phyloP scores from a whole-genome alignment of 2,329 filamentous ascomycete genomes.

The Hirsutella minnesotensis region DNA sequence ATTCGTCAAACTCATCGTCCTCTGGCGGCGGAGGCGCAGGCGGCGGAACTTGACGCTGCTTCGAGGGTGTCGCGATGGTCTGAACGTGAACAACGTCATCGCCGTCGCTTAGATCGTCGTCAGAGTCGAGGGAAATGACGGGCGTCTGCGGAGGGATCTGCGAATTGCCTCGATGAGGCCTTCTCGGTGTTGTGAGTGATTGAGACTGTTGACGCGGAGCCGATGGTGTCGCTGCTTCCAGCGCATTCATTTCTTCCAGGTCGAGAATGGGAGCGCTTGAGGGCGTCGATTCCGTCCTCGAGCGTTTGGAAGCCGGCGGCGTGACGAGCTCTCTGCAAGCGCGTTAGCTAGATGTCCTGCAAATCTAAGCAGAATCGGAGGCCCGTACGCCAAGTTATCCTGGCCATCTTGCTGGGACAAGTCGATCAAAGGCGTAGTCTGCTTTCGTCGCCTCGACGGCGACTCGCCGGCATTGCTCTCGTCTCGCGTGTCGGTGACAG shows the following conservation, averaged over 20 bases:
- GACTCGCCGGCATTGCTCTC: not conserved
- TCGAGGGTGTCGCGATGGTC: not conserved
- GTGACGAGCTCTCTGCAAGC: conserved; percentile 19
- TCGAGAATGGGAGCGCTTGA: conserved; percentile 8
- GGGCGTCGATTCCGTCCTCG: conserved; percentile 13
- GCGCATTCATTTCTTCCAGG: conserved; percentile 6
- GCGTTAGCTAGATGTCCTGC: not conserved
- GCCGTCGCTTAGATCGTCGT: conserved; percentile 10
- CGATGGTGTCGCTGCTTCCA: conserved; percentile 12
- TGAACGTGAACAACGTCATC: conserved; percentile 1
- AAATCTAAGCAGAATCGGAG: not conserved
- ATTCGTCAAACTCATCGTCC: conserved; percentile 33
- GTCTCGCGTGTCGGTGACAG: too few relatives aligned
- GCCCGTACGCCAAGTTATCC: not conserved
- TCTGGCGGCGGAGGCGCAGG: conserved; percentile 1
- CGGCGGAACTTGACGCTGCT: not conserved
- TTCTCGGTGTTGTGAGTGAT: conserved; percentile 3
- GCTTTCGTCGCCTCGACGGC: not conserved
- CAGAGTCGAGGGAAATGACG: conserved; percentile 21
- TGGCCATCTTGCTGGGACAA: not conserved
- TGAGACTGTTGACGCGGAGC: conserved; percentile 7
- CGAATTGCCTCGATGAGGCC: conserved; percentile 1
- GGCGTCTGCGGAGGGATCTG: conserved; percentile 4
- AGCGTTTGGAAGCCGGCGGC: conserved; percentile 27
- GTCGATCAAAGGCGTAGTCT: not conserved